A percentile compares a stretch with the other conserved stretches of the same genome.
Conservation (phyloP, 1,284 basidiomycete genomes). For the Stereum hirsutum region DNA sequence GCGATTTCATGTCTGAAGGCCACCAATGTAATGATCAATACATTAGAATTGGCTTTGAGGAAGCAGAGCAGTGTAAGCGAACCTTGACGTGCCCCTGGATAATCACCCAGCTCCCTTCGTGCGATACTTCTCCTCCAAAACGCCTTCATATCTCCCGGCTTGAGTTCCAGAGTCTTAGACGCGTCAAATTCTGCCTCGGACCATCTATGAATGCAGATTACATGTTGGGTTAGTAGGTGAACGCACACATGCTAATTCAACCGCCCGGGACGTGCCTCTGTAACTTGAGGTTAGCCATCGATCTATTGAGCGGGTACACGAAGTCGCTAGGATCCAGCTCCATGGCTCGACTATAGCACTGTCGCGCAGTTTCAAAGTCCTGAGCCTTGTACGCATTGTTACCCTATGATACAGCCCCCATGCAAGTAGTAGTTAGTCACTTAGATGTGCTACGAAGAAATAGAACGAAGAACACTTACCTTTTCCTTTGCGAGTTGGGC, state of each 20-base stretch:
- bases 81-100: constrained; percentile 1
- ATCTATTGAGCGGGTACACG: constrained; percentile 5
- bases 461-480: constrained; percentile 3
- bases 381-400: constrained; percentile 4
- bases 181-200: constrained; percentile 7
- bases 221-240: background rate
- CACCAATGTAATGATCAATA: background rate
- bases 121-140: constrained; percentile 4
- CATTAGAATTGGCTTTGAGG: too few relatives aligned
- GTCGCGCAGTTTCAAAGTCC: constrained; percentile 2
- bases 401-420: too few relatives aligned
- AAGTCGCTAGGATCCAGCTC: constrained; percentile 2
- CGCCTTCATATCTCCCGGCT: constrained; percentile 2
- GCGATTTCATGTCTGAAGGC: background rate
- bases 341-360: constrained; percentile 5
- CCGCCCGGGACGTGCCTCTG: constrained; percentile 1
- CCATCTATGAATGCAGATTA: constrained; percentile 5
- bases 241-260: background rate
- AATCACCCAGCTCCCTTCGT: background rate
- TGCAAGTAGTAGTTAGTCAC: constrained; percentile 24
- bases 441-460: constrained; percentile 20
- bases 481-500: background rate
- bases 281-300: constrained; percentile 5
- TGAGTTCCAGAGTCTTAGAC: constrained; percentile 1
- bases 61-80: background rate